These are phyloP conservation scores for Capronia coronata DNA, from an alignment of 2,329 filamentous ascomycete species.

Conservation along the genomic window DNA sequence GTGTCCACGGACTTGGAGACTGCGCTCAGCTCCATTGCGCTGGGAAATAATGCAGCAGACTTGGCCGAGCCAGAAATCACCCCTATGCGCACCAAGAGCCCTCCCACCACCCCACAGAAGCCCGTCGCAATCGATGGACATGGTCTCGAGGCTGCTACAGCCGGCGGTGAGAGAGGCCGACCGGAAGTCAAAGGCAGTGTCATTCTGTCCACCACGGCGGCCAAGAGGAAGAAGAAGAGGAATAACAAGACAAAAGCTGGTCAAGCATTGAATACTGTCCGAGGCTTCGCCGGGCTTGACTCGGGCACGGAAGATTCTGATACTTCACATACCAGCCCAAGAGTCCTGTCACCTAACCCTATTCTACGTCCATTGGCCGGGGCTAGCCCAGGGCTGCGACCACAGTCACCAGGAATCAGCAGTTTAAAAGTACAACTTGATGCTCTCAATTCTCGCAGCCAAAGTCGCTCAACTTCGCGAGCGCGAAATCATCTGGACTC, in stretches of 20 bases:
- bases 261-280: conserved; percentile 36
- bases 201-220: conserved; percentile 31
- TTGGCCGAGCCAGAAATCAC: conserved; percentile 26
- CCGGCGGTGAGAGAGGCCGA: conserved; percentile 20
- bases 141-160: conserved; percentile 1
- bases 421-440: conserved; percentile 77
- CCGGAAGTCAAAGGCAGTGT: conserved; percentile 28
- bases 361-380: conserved; percentile 30
- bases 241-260: conserved; percentile 28
- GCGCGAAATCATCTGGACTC: conserved; percentile 45
- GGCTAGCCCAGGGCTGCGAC: conserved; percentile 45
- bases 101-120: conserved; percentile 20
- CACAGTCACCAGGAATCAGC: conserved; percentile 65
- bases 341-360: conserved; percentile 31
- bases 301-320: conserved; percentile 45
- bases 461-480: conserved; percentile 52
- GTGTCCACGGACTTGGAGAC: conserved; percentile 10
- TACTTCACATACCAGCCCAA: conserved; percentile 35
- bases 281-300: conserved; percentile 40
- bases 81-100: conserved; percentile 23
- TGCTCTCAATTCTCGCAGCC: conserved; percentile 59
- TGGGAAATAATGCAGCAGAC: conserved; percentile 11
- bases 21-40: conserved; percentile 14
- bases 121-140: conserved; percentile 6
- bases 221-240: conserved; percentile 39